Evolutionary conservation across 73 alveolate species (phyloP).

Genomic region (Blepharisma stoltei): DNA sequence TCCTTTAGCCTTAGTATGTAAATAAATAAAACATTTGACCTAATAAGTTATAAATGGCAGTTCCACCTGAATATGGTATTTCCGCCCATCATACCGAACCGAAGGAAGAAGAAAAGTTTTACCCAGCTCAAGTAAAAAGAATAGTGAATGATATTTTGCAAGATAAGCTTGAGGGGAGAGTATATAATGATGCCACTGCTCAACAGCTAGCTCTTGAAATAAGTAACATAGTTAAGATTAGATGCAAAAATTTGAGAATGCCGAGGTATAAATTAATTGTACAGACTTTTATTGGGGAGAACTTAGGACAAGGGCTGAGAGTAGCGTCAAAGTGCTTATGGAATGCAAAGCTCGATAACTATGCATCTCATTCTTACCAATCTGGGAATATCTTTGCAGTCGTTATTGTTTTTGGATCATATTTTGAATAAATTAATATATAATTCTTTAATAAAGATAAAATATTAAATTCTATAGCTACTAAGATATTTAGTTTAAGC

Average conservation of each 20-base stretch:
- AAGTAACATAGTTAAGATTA: slow-evolving; percentile 15
- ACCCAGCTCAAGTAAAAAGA: slow-evolving; percentile 14
- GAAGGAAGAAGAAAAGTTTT: slow-evolving; percentile 21
- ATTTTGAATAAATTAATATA: slow-evolving; percentile 11
- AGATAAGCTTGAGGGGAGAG: background rate
- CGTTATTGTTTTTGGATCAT: slow-evolving; percentile 32
- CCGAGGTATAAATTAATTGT: slow-evolving; percentile 73
- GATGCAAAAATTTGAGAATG: slow-evolving; percentile 26
- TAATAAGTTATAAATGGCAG: background rate
- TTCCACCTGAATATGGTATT: slow-evolving; percentile 1
- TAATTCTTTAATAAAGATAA: background rate
- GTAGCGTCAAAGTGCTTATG: slow-evolving; percentile 84
- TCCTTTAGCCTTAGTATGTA: no score
- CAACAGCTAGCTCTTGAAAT: slow-evolving; percentile 30
- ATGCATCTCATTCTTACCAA: slow-evolving; percentile 49
- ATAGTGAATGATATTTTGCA: slow-evolving; percentile 4
- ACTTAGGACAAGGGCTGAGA: slow-evolving; percentile 86
- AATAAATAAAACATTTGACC: no score
- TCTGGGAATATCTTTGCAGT: slow-evolving; percentile 29
- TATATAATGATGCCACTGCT: slow-evolving; percentile 25
- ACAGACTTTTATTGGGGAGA: slow-evolving; percentile 85
- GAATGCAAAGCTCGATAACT: slow-evolving; percentile 71
- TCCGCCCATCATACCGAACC: slow-evolving; percentile 22
- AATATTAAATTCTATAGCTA: no score
- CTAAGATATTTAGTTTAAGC: no score